Evolutionary conservation across 306 rosid genomes (phyloP), one percentile per base, ranked within the genome.

Genomic region (Neltuma alba): DNA sequence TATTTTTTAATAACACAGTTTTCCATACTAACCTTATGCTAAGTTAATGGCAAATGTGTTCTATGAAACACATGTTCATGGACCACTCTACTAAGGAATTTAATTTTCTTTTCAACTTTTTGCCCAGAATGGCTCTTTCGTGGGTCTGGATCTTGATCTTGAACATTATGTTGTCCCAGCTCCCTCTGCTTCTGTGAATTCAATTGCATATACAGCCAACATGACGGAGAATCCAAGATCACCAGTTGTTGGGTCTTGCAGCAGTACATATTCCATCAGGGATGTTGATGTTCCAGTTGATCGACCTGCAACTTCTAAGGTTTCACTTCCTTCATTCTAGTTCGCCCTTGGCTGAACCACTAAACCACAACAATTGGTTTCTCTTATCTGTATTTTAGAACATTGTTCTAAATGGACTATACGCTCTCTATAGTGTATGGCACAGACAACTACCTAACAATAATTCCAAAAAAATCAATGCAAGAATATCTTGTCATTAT

Each of bases 91-190:
- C 75, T 65, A 18, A 31, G 82, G 40, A 71, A 20, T 66, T 66
- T 74, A 13, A 58, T 68, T 58, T 76, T 75, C 16, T 34, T 38
- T 61, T 74, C 44, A 37, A 30, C 48, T 66, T 82, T 74, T 58
- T 74, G n/a, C 63, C 41, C 90, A 95, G 99, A 83, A 75, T 86
- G 79, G 84, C 75, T 89, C 93, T 72, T 89, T 92, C 2, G 87
- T 63, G 47, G 78, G 87, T 83, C 89, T 95, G 92, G 99, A 95
- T 77, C 98, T 89, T 68, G 99, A 95, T 86, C 92, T 93, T 20
- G 99, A 95, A 74, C 96, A 91, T 76, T 95, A 95, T 76, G 91
- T 95, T 79, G 96, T 95, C 69, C 98, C 99, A 87, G 91, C 97
- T 86, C 99, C 99, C 54, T 70, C 88, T 55, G 65, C 74, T 81